Base-by-base conservation (phyloP, 2,329 filamentous ascomycete species). In the Botrytis hyacinthi region DNA sequence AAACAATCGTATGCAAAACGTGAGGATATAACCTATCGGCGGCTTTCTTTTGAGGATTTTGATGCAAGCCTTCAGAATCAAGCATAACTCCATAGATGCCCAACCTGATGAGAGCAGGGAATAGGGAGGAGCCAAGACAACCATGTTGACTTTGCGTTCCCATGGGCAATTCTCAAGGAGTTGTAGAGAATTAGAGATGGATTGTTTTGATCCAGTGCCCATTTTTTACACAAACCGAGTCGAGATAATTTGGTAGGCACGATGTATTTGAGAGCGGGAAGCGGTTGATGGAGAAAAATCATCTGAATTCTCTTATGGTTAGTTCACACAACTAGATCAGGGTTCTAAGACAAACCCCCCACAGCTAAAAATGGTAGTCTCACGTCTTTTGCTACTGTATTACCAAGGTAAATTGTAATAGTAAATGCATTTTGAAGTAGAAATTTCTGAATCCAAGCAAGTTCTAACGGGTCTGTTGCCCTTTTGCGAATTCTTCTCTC, bases 21-120 rank as follows among this genome's bases (percentile, higher is more conserved):
- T 71, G 70, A 59, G 60, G 61, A 62, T 71, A 62, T 70, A 74
- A 62, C 77, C 78, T 78, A 78, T 79, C 77, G 77, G 77, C 68
- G 63, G 26, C 71, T 40, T 69, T 73, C 63, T 60, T 69, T 54
- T 66, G 51, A 62, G 54, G 32, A 69, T 71, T 62, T 69, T 70
- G 73, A 63, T 68, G 67, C 73, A 74, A 69, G 75, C 70, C 72
- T 67, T 35, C 57, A 59, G 51, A 54, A 61, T 48, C 35, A 48
- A 62, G 59, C 60, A 65, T 69, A 73, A 73, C 61, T 72, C 70
- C 74, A 73, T 76, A 71, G 77, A 72, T 77, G 76, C 77, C 77
- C 76, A 78, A 77, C 77, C 66, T 73, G 59, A 74, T 62, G 59
- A 46, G 59, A 60, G 59, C 71, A 73, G 63, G 71, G 71, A n/a